Conservation (phyloP, 306 rosid genomes). For the Cicer yamashitae region DNA sequence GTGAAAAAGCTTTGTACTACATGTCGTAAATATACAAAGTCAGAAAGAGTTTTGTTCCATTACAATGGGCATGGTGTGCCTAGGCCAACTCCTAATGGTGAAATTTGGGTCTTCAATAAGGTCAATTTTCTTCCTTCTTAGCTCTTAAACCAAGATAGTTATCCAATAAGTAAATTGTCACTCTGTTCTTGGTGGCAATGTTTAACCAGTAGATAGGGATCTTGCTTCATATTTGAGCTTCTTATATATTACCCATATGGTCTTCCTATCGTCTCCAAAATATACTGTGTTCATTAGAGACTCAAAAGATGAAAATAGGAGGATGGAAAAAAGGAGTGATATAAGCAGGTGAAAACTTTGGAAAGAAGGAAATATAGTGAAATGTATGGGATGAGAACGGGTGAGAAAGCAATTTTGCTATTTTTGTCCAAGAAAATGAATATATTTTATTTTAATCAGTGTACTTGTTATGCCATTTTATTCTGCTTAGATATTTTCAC, state of each 20-base stretch:
- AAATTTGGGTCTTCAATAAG: slow-evolving; percentile 99
- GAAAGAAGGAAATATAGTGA: slow-evolving; percentile 27
- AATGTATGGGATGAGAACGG: neutral
- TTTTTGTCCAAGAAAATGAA: slow-evolving; percentile 15
- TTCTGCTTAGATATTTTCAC: slow-evolving; percentile 16
- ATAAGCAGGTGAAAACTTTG: neutral
- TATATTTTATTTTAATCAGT: slow-evolving; percentile 18
- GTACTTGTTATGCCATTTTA: slow-evolving; percentile 24
- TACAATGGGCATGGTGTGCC: slow-evolving; percentile 99
- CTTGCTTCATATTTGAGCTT: neutral
- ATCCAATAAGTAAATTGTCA: slow-evolving; percentile 5
- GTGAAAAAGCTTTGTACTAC: slow-evolving; percentile 96
- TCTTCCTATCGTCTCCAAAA: neutral
- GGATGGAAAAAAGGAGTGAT: slow-evolving; percentile 32
- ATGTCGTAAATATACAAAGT: slow-evolving; percentile 83
- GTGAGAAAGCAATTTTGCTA: slow-evolving; percentile 9
- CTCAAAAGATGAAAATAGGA: slow-evolving; percentile 29
- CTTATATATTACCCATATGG: neutral
- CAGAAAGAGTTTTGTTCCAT: slow-evolving; percentile 95
- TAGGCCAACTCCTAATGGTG: slow-evolving; percentile 93
- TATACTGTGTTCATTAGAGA: slow-evolving; percentile 8
- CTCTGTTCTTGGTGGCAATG: slow-evolving; percentile 17
- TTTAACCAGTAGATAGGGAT: slow-evolving; percentile 15
- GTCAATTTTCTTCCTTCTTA: slow-evolving; percentile 49
- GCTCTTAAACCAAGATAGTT: slow-evolving; percentile 11